phyloP scores from a whole-genome alignment of 176 grass and related monocot genomes.

The Oryza glaberrima region DNA sequence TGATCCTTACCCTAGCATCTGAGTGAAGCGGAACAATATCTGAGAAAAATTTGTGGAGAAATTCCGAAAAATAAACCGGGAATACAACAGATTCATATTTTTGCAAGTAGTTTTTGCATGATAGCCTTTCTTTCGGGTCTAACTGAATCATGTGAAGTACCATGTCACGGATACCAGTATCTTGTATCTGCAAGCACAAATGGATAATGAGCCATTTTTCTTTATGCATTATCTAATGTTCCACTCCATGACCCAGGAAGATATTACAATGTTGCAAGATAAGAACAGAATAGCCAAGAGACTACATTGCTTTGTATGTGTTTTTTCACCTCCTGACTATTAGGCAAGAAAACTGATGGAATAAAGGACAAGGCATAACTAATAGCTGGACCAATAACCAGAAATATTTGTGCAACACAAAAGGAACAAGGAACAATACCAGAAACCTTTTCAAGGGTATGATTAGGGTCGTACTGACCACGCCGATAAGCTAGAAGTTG shows the following conservation, averaged over 20 bases:
- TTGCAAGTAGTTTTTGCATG: constrained; percentile 86
- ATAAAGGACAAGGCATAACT: constrained; percentile 6
- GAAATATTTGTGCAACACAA: constrained; percentile 29
- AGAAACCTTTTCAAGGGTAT: constrained; percentile 84
- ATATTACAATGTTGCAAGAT: background rate
- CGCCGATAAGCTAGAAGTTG: constrained; percentile 95
- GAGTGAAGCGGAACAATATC: constrained; percentile 89
- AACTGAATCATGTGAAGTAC: constrained; percentile 99
- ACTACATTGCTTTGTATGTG: background rate
- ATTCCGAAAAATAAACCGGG: constrained; percentile 89
- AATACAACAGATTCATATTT: constrained; percentile 83
- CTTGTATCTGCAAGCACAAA: constrained; percentile 87
- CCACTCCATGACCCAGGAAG: constrained; percentile 8
- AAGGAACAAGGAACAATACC: constrained; percentile 5
- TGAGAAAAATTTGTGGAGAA: constrained; percentile 95
- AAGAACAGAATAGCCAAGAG: constrained; percentile 24
- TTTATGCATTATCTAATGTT: background rate
- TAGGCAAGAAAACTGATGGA: background rate
- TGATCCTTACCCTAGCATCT: constrained; percentile 79
- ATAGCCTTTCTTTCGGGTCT: constrained; percentile 81
- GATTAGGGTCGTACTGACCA: constrained; percentile 83
- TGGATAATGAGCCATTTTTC: constrained; percentile 13
- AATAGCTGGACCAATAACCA: constrained; percentile 3
- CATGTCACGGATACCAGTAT: constrained; percentile 86
- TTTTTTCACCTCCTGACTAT: constrained; percentile 26